Percentiles rank a stretch among this genome's conserved stretches.
phyloP scores from a whole-genome alignment of 768 basidiomycete species.

The Suillus subluteus region DNA sequence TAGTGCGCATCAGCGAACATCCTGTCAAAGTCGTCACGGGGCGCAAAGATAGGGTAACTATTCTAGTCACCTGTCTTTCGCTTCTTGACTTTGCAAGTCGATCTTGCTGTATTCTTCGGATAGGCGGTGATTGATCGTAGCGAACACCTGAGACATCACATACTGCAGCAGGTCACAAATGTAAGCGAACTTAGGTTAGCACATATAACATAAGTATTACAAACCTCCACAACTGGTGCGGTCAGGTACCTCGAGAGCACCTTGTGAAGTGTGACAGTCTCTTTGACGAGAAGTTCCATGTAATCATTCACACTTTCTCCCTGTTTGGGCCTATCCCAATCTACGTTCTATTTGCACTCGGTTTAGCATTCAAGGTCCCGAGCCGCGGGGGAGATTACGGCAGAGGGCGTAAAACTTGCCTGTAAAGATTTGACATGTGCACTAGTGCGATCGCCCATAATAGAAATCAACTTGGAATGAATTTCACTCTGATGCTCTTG shows the following conservation, averaged over 20 bases:
- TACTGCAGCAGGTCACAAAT: constrained; percentile 48
- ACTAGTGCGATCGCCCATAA: constrained; percentile 93
- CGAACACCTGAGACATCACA: constrained; percentile 95
- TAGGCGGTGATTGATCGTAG: constrained; percentile 88
- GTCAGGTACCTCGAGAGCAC: constrained; percentile 91
- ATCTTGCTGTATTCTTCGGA: constrained; percentile 85
- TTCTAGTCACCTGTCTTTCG: constrained; percentile 72
- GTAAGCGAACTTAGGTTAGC: constrained; percentile 15
- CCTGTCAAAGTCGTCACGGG: constrained; percentile 45
- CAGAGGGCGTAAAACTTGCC: constrained; percentile 43
- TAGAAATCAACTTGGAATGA: constrained; percentile 94
- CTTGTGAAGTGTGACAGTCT: constrained; percentile 94
- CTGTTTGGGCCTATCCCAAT: constrained; percentile 72
- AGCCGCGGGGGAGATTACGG: constrained; percentile 1
- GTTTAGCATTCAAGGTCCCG: constrained; percentile 11
- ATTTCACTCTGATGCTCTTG: constrained; percentile 99
- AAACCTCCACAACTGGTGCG: constrained; percentile 78
- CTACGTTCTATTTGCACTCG: constrained; percentile 55
- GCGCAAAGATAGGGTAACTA: constrained; percentile 17
- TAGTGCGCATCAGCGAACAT: constrained; percentile 80
- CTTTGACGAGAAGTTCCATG: constrained; percentile 91
- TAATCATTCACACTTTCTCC: constrained; percentile 80
- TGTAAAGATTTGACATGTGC: constrained; percentile 85
- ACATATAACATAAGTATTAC: constrained; percentile 18
- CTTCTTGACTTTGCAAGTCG: constrained; percentile 80